Evolutionary conservation across 2,329 filamentous ascomycete genomes (phyloP), one percentile per base, ranked within the genome.

Genomic region (Pseudocercospora macadamiae): DNA sequence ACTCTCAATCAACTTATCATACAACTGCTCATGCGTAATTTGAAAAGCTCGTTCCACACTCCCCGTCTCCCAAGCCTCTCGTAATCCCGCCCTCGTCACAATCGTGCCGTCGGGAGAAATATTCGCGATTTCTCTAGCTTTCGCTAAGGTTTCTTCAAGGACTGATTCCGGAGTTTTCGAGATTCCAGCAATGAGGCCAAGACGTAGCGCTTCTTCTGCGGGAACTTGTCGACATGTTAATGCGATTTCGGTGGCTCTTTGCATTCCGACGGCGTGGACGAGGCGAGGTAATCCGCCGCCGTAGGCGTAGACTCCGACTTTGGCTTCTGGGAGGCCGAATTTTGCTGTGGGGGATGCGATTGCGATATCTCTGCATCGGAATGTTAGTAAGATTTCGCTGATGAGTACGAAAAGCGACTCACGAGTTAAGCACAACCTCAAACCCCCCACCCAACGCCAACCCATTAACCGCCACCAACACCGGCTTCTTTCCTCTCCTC

Each of bases 381-480:
- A 14, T 10, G 42, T 45, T 23, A 39, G 34, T 5, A 8, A 37
- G 21, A 23, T 23, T 18, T 5, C 7, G 8, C 16, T 6, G 4
- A 39, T 16, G 34, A 39, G 9, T 14, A 39, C 7, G n/a, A 9
- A 16, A 32, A 45, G 14, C 1, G 12, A n/a, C 62, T 12, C 25
- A 83, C 81, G 79, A 83, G 53, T 82, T 82, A 53, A 82, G 70
- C 3, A 79, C 76, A 66, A 83, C 80, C 70, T 85, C 82, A 61
- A 83, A 84, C 0, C 83, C 83, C 1, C 82, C 83, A 0, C 83
- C 83, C 28, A 83, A 71, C 1, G 82, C 81, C 56, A 82, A 76
- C 0, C 83, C 83, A 69, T 85, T 85, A 1, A 84, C 81, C 1
- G 83, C 83, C 7, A 80, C 82, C 68, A 85, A 80, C 48, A 85